Base-by-base conservation (phyloP, 139 green algal species). In the Zygnema circumcarinatum region DNA sequence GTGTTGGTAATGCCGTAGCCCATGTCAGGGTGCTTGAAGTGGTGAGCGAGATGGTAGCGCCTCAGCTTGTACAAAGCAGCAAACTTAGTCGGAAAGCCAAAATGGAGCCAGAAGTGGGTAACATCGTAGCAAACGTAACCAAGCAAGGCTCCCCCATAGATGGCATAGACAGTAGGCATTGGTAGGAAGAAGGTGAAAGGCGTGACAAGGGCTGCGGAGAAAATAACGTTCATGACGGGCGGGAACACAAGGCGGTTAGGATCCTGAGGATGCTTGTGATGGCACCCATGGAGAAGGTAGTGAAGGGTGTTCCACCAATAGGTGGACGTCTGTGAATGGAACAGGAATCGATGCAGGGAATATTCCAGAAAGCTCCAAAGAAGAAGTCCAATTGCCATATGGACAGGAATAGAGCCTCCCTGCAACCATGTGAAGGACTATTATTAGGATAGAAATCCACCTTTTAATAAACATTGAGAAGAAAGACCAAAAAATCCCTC, bases 231-330 rank as follows among this genome's bases (percentile, higher is more conserved):
- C 0, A 95, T 93, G 3, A 96, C 67, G 0, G 96, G 96, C n/a
- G 96, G 96, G 76, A 99, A 98, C 0, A 99, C 96, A 1, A 98
- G 92, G 0, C 96, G 90, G 38, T 94, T 68, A n/a, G 75, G 72
- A 85, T 99, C 96, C 74, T 93, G 91, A 1, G 96, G 96, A 81
- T 93, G 97, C 92, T 98, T 98, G 94, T 99, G 96, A 87, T 99
- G 96, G 88, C 93, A 96, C 39, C 96, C 96, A 68, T 99, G 96
- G 62, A 99, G 94, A 0, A 97, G 84, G 83, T 98, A 99, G 87
- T 99, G 96, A 0, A 96, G 67, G 0, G 93, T 95, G 88, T 97
- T 98, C 81, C 38, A 73, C 85, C 85, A 90, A 67, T 90, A 88
- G 0, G 7, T 40, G 38, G 79, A 69, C 89, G 29, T 73, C 85